Evolutionary conservation across 371 early-diverging fungal genomes (phyloP).

Genomic region (Haplosporangium sp.): DNA sequence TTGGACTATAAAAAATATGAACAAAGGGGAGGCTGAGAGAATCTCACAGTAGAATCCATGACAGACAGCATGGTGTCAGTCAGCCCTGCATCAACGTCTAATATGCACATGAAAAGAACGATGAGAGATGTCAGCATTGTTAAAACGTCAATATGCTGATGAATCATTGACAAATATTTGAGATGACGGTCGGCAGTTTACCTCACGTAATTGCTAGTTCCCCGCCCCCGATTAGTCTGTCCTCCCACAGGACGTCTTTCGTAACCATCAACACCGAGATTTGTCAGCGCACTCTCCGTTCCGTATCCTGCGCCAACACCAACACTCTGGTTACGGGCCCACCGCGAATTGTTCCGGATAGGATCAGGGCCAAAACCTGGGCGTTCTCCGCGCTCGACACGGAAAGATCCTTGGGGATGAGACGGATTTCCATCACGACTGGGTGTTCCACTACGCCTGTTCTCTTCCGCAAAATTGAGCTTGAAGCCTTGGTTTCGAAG

Average conservation of each 20-base stretch:
- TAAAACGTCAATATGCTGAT: too few relatives aligned
- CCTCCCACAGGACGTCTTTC: conserved; percentile 45
- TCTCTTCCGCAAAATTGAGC: conserved; percentile 46
- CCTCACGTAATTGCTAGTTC: conserved; percentile 28
- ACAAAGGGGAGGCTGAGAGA: too few relatives aligned
- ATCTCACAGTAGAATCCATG: too few relatives aligned
- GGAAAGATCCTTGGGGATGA: conserved; percentile 5
- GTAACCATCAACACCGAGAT: conserved; percentile 51
- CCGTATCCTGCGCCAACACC: conserved; percentile 55
- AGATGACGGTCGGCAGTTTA: too few relatives aligned
- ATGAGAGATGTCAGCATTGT: too few relatives aligned
- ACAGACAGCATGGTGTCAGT: too few relatives aligned
- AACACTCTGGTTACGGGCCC: conserved; percentile 50
- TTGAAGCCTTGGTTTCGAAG: conserved; percentile 55
- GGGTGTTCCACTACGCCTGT: conserved; percentile 34
- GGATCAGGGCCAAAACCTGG: conserved; percentile 27
- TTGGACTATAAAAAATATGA: too few relatives aligned
- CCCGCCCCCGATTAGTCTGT: conserved; percentile 41
- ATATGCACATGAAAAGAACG: neutral
- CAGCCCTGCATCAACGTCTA: conserved; percentile 10
- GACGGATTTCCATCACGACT: conserved; percentile 15
- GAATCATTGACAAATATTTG: too few relatives aligned
- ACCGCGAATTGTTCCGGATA: conserved; percentile 25
- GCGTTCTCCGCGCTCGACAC: conserved; percentile 26
- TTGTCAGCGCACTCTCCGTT: conserved; percentile 48